These are phyloP conservation scores for Spiromastix sp. DNA, from an alignment of 2,329 filamentous ascomycete genomes.

Conservation along the genomic window DNA sequence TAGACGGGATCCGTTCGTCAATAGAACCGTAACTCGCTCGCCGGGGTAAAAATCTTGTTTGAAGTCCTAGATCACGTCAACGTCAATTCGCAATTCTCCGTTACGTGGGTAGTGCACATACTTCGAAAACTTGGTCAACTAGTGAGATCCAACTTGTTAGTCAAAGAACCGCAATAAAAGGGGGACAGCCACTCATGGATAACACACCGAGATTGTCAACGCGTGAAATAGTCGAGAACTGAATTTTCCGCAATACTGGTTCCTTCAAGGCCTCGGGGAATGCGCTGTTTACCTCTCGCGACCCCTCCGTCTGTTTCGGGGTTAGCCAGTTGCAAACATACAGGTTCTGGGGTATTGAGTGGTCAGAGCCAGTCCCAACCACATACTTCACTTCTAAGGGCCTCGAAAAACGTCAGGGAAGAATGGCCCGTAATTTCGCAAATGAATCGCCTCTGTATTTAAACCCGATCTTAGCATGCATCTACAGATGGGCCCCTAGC, in stretches of 20 bases:
- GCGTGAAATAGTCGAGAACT: slow-evolving; percentile 79
- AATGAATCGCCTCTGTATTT: slow-evolving; percentile 67
- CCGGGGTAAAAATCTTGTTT: slow-evolving; percentile 86
- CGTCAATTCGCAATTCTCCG: slow-evolving; percentile 9
- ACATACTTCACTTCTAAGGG: slow-evolving; percentile 79
- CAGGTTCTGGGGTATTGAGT: no score
- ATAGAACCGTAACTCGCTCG: slow-evolving; percentile 66
- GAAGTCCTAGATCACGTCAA: slow-evolving; percentile 48
- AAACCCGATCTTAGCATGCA: no score
- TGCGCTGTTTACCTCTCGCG: slow-evolving; percentile 77
- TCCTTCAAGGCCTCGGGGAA: slow-evolving; percentile 89
- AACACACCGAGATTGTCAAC: slow-evolving; percentile 66
- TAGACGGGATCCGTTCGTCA: slow-evolving; percentile 57
- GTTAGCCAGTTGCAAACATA: slow-evolving; percentile 20
- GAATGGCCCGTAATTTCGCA: slow-evolving; percentile 94
- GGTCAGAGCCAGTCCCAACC: slow-evolving; percentile 7
- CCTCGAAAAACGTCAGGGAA: slow-evolving; percentile 83
- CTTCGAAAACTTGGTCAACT: slow-evolving; percentile 43
- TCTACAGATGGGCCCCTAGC: no score
- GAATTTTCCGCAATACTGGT: slow-evolving; percentile 79
- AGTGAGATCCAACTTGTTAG: background rate
- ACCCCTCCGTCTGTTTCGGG: slow-evolving; percentile 55
- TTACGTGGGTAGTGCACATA: slow-evolving; percentile 17
- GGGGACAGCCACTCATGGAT: slow-evolving; percentile 1
- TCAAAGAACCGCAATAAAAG: background rate